Conservation (phyloP, 1,284 basidiomycete genomes). For the Wallemia ichthyophaga region DNA sequence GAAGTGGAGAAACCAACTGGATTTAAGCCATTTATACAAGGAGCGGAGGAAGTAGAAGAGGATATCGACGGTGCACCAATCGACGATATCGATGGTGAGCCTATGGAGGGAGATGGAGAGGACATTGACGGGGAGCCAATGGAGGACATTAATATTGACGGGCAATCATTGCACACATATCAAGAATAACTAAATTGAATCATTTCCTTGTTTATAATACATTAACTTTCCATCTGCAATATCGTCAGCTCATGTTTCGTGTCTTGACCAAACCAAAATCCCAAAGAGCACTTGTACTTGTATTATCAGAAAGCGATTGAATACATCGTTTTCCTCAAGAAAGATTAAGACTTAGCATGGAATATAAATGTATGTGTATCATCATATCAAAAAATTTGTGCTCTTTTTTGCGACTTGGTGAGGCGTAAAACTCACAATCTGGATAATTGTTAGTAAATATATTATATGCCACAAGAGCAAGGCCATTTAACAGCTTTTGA, state of each 20-base stretch:
- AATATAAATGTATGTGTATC: background rate
- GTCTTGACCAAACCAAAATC: too few relatives aligned
- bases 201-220: too few relatives aligned
- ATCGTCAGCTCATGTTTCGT: too few relatives aligned
- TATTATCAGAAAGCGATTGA: background rate
- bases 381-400: background rate
- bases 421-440: background rate
- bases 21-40: background rate
- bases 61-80: slow-evolving; percentile 18
- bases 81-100: slow-evolving; percentile 18
- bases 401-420: background rate
- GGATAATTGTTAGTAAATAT: background rate
- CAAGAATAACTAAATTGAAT: too few relatives aligned
- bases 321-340: background rate
- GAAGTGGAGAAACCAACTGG: background rate
- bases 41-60: slow-evolving; percentile 7
- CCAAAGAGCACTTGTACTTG: too few relatives aligned
- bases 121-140: slow-evolving; percentile 25
- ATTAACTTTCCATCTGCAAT: too few relatives aligned
- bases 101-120: slow-evolving; percentile 13
- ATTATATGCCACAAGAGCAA: too few relatives aligned
- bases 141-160: slow-evolving; percentile 20
- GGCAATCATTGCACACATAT: slow-evolving; percentile 9
- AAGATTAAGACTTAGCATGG: slow-evolving; percentile 1
- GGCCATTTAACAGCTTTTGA: too few relatives aligned